Evolutionary conservation across 2,329 filamentous ascomycete genomes (phyloP).

Genomic region (Pseudopyrenochaeta lycopersici): DNA sequence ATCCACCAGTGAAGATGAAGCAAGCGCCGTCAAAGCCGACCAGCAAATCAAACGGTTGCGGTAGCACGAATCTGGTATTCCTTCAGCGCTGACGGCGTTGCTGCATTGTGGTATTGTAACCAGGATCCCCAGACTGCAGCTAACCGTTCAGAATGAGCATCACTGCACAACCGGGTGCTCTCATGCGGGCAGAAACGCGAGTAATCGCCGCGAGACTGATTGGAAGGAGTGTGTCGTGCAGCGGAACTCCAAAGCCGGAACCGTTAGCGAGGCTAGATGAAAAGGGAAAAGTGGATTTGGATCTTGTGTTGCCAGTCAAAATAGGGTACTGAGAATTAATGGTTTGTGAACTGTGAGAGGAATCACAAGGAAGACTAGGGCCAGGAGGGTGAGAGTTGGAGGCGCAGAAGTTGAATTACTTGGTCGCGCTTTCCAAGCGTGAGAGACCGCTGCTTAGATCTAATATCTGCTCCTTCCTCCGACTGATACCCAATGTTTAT

Average conservation of each 20-base stretch:
- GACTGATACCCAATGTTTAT: background rate
- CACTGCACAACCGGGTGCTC: background rate
- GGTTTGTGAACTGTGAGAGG: background rate
- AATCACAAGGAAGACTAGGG: background rate
- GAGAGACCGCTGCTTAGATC: background rate
- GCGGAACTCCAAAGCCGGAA: background rate
- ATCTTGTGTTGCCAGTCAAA: background rate
- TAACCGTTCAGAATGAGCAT: background rate
- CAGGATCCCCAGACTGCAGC: background rate
- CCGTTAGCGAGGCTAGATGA: background rate
- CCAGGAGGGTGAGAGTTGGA: background rate
- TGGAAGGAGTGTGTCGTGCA: background rate
- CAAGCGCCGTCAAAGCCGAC: background rate
- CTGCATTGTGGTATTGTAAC: background rate
- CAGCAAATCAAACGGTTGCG: background rate
- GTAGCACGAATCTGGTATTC: background rate
- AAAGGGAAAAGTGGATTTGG: background rate
- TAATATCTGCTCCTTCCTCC: background rate
- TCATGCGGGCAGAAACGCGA: background rate
- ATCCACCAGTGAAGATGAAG: background rate
- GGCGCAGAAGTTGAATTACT: background rate
- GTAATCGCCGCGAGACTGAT: background rate
- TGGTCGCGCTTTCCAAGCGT: background rate
- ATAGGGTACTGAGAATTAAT: background rate
- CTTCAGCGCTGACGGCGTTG: background rate